phyloP scores from a whole-genome alignment of 768 basidiomycete species.

The Sutorius australiensis region DNA sequence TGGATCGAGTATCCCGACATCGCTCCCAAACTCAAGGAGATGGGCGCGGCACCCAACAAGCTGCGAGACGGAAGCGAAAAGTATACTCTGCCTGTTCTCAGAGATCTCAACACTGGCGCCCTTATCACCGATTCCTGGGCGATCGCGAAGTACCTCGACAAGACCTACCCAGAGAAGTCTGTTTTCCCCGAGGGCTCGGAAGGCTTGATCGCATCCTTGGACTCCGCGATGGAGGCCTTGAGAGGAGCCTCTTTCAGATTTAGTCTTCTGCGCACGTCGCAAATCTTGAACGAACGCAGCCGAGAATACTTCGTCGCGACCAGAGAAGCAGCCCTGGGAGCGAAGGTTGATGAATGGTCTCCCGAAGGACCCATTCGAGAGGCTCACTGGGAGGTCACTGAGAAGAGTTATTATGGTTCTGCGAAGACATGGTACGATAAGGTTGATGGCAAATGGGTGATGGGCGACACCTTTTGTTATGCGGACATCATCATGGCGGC shows the following conservation, averaged over 20 bases:
- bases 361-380: slow-evolving; percentile 34
- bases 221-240: slow-evolving; percentile 1
- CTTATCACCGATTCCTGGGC: slow-evolving; percentile 29
- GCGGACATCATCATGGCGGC: slow-evolving; percentile 29
- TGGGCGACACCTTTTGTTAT: slow-evolving; percentile 30
- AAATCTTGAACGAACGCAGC: slow-evolving; percentile 34
- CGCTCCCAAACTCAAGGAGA: slow-evolving; percentile 18
- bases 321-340: slow-evolving; percentile 31
- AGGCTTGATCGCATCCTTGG: slow-evolving; percentile 23
- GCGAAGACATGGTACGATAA: slow-evolving; percentile 21
- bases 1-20: slow-evolving; percentile 37
- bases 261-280: slow-evolving; percentile 20
- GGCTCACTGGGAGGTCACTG: slow-evolving; percentile 23
- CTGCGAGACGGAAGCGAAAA: slow-evolving; percentile 13
- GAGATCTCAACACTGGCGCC: slow-evolving; percentile 29
- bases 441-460: slow-evolving; percentile 26
- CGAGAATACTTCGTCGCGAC: slow-evolving; percentile 37
- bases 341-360: slow-evolving; percentile 37
- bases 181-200: slow-evolving; percentile 23
- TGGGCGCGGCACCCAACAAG: slow-evolving; percentile 25
- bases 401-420: slow-evolving; percentile 11
- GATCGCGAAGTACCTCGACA: slow-evolving; percentile 37
- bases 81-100: slow-evolving; percentile 34
- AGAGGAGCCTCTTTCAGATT: slow-evolving; percentile 3
- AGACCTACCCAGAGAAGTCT: slow-evolving; percentile 31